Base-by-base conservation (phyloP, 129 eudicot species). In the Arctium lappa region DNA sequence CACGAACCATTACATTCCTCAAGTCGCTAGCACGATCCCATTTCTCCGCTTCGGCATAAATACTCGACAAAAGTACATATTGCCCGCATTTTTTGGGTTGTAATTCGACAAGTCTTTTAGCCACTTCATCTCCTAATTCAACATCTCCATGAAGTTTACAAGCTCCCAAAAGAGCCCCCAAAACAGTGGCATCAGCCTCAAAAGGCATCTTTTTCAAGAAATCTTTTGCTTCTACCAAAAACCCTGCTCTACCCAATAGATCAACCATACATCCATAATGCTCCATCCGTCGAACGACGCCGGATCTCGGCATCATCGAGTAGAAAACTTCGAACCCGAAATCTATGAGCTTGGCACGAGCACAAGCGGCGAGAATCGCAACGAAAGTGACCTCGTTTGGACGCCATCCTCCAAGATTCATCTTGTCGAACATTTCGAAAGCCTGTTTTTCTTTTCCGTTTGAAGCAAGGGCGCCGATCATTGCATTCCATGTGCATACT, bases 191-290 rank as follows among this genome's bases (percentile, higher is more conserved):
- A 86, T 94, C 97, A 2, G 96, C 89, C 65, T 90, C 84, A 76
- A 89, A 92, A 9, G 97, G 98, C 98, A 94, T 94, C 34, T 80
- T 84, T 44, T 15, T 79, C 22, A 92, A 86, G 56, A 89, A 89
- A 9, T 87, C 89, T 16, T 86, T 83, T 39, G 98, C 97, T 88
- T 94, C 98, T 66, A 0, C 65, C 76, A 92, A 65, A 36, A 89
- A 85, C 75, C 98, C 98, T 3, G 95, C 90, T 88, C 94, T 88
- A 32, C 96, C 93, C 56, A 92, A 74, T 29, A 94, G 78, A 88
- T 92, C 98, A 83, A 94, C 94, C 77, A 92, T 92, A 86, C 97
- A 92, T 29, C 97, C 96, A n/a, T 94, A 92, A 76, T 94, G 97
- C 83, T 92, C 94, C 98, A 94, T 94, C 70, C 44, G 65, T 16